These are phyloP conservation scores for Epipyxis sp. DNA, from an alignment of 108 stramenopile genomes.

Conservation along the genomic window DNA sequence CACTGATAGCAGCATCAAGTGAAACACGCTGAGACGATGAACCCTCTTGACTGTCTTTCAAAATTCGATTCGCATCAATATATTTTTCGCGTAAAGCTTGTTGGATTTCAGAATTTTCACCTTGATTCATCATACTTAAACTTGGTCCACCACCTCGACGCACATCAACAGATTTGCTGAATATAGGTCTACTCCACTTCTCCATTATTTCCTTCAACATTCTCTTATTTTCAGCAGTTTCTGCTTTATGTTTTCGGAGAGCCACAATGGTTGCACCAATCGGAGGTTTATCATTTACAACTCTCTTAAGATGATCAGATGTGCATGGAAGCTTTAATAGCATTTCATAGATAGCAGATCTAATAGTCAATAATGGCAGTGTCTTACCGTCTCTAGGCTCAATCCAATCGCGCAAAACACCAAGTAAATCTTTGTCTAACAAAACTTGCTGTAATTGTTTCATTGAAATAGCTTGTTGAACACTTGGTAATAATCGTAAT, in stretches of 20 bases:
- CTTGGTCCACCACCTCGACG: not conserved
- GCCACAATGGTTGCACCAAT: not conserved
- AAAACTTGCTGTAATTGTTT: not conserved
- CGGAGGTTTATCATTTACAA: not conserved
- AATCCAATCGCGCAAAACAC: constrained; percentile 10
- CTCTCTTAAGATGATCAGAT: constrained; percentile 9
- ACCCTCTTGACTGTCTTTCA: not conserved
- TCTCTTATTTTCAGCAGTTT: constrained; percentile 7
- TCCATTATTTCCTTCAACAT: constrained; percentile 14
- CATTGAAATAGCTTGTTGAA: not conserved
- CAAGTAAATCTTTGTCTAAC: not conserved
- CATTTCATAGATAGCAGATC: constrained; percentile 3
- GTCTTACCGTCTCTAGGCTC: not conserved
- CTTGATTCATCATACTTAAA: no score
- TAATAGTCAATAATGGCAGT: not conserved
- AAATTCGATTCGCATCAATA: not conserved
- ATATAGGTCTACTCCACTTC: constrained; percentile 3
- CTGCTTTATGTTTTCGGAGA: constrained; percentile 1
- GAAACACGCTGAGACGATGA: not conserved
- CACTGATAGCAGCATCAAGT: not conserved
- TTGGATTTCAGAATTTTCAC: no score
- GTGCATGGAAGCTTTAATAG: not conserved
- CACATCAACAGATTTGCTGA: not conserved
- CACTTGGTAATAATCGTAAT: not conserved
- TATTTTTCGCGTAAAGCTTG: not conserved